Evolutionary conservation across 78 protist species (phyloP).

Genomic region (Dictyostelium firmibasis): DNA sequence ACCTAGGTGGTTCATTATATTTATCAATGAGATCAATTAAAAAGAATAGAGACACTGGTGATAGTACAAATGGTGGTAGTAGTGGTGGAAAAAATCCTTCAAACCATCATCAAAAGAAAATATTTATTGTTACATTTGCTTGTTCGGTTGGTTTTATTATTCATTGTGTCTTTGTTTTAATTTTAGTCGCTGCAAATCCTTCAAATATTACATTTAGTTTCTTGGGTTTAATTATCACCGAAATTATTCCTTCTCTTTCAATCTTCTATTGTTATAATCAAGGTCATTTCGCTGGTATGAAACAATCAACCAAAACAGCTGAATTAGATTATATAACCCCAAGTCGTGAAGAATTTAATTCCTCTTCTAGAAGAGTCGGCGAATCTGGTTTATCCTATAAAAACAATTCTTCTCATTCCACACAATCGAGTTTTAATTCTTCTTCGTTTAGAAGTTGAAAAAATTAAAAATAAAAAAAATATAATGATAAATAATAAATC

Average conservation of each 20-base stretch:
- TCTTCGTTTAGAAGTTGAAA: background rate
- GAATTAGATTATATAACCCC: background rate
- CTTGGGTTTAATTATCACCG: slow-evolving; percentile 55
- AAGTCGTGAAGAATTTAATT: background rate
- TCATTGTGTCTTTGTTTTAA: slow-evolving; percentile 39
- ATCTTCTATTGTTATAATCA: slow-evolving; percentile 64
- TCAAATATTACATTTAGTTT: slow-evolving; percentile 53
- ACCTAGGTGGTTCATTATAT: slow-evolving; percentile 23
- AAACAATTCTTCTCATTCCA: background rate
- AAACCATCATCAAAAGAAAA: slow-evolving; percentile 15
- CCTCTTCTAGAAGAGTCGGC: background rate
- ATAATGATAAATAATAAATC: too few species aligned
- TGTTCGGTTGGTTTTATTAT: slow-evolving; percentile 43
- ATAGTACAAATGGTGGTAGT: background rate
- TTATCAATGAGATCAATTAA: background rate
- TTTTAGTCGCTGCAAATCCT: slow-evolving; percentile 59
- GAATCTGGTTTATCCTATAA: background rate
- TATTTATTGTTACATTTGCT: slow-evolving; percentile 4
- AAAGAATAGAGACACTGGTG: background rate
- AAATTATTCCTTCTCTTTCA: slow-evolving; percentile 25
- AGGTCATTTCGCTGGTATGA: slow-evolving; percentile 46
- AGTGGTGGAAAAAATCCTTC: background rate
- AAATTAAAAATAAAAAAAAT: too few species aligned
- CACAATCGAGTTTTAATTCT: background rate
- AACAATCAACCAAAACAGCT: slow-evolving; percentile 4